Base-by-base conservation (phyloP, 257 asterid genomes). In the Penstemon barbatus region DNA sequence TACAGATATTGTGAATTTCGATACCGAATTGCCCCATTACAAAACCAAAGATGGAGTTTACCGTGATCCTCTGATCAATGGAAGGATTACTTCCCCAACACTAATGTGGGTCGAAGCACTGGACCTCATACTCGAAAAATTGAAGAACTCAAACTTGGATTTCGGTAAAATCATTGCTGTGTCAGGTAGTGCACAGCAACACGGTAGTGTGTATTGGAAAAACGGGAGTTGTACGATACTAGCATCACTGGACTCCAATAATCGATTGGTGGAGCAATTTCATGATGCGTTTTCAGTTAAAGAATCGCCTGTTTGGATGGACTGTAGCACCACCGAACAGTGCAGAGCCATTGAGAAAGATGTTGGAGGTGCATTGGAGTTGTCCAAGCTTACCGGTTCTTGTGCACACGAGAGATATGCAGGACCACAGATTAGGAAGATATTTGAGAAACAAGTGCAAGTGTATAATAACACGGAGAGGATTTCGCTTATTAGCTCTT, bases 141-240 rank as follows among this genome's bases (percentile, higher is more conserved):
- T 86, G 42, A 19, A 77, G 59, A 77, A 75, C 70, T 78, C 83
- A 6, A 75, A 75, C 4, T 73, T 86, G 40, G 77, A 86, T 74
- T 81, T 83, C 11, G 81, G 81, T 36, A 83, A 75, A 66, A 63
- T 86, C 46, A 72, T 59, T 71, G 88, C 89, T 46, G 67, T 86
- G 60, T 81, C 88, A 4, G 91, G 91, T 10, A 85, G 91, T 68
- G 91, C 86, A 25, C 91, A 83, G 75, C 91, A 83, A 55, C 91
- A 85, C 56, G 91, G 91, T 55, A 86, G 91, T 74, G 91, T 86
- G 62, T 86, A 75, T 51, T 86, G 91, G 89, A 86, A 83, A 57
- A 76, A 53, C 8, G 89, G 83, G 63, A 81, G 89, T 77, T 65
- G 59, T 10, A 8, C 39, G 2, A 0, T 72, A 15, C 63, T 86